Evolutionary conservation across 2,329 filamentous ascomycete species (phyloP), one percentile per base, ranked within the genome.

Genomic region (Colletotrichum orbiculare): DNA sequence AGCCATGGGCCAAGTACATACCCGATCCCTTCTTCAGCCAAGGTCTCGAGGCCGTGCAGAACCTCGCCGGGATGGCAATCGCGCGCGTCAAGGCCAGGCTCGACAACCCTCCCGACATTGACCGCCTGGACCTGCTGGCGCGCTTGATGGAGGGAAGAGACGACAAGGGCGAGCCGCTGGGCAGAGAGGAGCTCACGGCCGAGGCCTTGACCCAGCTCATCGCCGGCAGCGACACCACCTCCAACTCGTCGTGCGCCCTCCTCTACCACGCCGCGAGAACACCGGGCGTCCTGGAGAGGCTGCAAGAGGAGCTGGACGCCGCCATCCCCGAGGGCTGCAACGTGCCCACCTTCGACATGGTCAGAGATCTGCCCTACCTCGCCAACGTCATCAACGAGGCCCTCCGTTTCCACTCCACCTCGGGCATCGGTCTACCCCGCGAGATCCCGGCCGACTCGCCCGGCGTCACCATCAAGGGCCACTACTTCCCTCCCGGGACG

Each of bases 191-290:
- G 75, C 83, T 97, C 56, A 96, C 93, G 0, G 93, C 93, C 41
- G 94, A 97, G 79, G 94, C 94, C 0, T 81, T 97, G 34, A 97
- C 94, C 0, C 94, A 97, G 76, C 85, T 97, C 46, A 97, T 94
- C 70, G 91, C 91, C 2, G 91, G 91, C 34, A 89, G 85, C 47
- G 91, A 94, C 76, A 94, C 91, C 0, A 93, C 90, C 0, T 90
- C 87, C 55, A 94, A 93, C 79, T 91, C 94, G 0, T 90, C 91
- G 2, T 97, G 94, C 73, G 93, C 93, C 0, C 84, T 97, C 42
- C 83, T 97, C 0, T 97, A 90, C 80, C 92, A 94, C 81, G 88
- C 87, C 37, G 81, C 89, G 5, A 82, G 84, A 45, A 91, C 91
- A 1, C 91, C 92, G 0, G 83, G 89, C 2, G 91, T 96, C 0